Evolutionary conservation across 2,329 filamentous ascomycete genomes (phyloP).

Genomic region (Penicillium sp.): DNA sequence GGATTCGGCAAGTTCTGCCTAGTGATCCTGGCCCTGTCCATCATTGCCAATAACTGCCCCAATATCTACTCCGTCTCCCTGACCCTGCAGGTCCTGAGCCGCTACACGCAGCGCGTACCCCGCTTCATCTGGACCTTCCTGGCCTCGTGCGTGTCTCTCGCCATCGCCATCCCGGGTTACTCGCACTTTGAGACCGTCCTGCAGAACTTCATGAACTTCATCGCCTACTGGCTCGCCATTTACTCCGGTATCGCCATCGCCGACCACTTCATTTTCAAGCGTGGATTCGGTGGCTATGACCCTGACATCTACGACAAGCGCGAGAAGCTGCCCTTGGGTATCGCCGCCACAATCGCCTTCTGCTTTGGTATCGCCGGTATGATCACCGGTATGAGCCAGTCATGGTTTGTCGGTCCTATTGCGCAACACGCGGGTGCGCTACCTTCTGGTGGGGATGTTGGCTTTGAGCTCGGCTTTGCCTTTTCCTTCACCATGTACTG

Average conservation of each 20-base stretch:
- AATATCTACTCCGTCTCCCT: slow-evolving; percentile 68
- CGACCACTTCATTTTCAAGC: slow-evolving; percentile 66
- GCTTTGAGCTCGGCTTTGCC: slow-evolving; percentile 62
- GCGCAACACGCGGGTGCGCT: slow-evolving; percentile 54
- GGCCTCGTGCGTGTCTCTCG: slow-evolving; percentile 60
- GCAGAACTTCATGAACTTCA: slow-evolving; percentile 66
- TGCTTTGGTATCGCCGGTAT: slow-evolving; percentile 61
- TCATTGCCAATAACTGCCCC: slow-evolving; percentile 66
- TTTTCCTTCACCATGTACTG: slow-evolving; percentile 55
- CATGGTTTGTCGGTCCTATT: slow-evolving; percentile 65
- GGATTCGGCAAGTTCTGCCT: slow-evolving; percentile 69
- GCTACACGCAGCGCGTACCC: slow-evolving; percentile 57
- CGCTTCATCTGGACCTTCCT: slow-evolving; percentile 64
- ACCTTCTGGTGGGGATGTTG: slow-evolving; percentile 52
- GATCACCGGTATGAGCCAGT: slow-evolving; percentile 65
- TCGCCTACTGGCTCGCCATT: slow-evolving; percentile 69
- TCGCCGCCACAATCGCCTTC: slow-evolving; percentile 62
- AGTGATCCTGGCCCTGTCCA: slow-evolving; percentile 61
- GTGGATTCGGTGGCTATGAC: slow-evolving; percentile 58
- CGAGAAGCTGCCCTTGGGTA: slow-evolving; percentile 56
- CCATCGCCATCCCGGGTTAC: slow-evolving; percentile 67
- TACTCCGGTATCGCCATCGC: slow-evolving; percentile 63
- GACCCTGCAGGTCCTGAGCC: slow-evolving; percentile 61
- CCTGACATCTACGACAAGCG: slow-evolving; percentile 56
- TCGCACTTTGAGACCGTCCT: slow-evolving; percentile 60